Evolutionary conservation across 2,329 filamentous ascomycete species (phyloP).

Genomic region (Aureobasidium sp.): DNA sequence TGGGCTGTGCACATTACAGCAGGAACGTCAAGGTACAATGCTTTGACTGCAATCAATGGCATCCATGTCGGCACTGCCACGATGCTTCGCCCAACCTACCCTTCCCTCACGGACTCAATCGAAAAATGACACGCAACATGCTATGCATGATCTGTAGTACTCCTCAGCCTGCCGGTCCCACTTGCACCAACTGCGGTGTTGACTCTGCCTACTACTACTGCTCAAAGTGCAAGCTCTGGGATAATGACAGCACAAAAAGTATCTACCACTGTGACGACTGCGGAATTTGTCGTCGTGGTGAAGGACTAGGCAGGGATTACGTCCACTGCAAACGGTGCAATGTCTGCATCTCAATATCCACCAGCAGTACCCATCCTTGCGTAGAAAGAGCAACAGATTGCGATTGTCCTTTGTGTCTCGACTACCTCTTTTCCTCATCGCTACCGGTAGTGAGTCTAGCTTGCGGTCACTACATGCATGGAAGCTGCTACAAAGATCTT

Average conservation of each 20-base stretch:
- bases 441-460: slow-evolving; percentile 86
- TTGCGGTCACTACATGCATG: slow-evolving; percentile 94
- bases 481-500: slow-evolving; percentile 78
- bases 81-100: slow-evolving; percentile 65
- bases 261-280: slow-evolving; percentile 97
- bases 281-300: slow-evolving; percentile 85
- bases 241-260: slow-evolving; percentile 79
- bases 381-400: slow-evolving; percentile 92
- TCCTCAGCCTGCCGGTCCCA: slow-evolving; percentile 71
- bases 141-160: slow-evolving; percentile 91
- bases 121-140: slow-evolving; percentile 87
- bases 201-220: slow-evolving; percentile 87
- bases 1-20: slow-evolving; percentile 89
- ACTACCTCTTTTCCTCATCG: slow-evolving; percentile 91
- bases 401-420: slow-evolving; percentile 92
- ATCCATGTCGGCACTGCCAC: slow-evolving; percentile 91
- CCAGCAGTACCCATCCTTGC: slow-evolving; percentile 79
- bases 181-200: slow-evolving; percentile 70
- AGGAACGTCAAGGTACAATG: slow-evolving; percentile 96
- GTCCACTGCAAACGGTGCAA: slow-evolving; percentile 98
- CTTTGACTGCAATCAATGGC: slow-evolving; percentile 81
- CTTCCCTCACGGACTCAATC: slow-evolving; percentile 50
- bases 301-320: slow-evolving; percentile 91
- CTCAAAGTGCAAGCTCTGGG: slow-evolving; percentile 91
- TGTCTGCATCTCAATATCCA: slow-evolving; percentile 86